Conservation (phyloP, 768 basidiomycete species). For the Termitomyces sp. region DNA sequence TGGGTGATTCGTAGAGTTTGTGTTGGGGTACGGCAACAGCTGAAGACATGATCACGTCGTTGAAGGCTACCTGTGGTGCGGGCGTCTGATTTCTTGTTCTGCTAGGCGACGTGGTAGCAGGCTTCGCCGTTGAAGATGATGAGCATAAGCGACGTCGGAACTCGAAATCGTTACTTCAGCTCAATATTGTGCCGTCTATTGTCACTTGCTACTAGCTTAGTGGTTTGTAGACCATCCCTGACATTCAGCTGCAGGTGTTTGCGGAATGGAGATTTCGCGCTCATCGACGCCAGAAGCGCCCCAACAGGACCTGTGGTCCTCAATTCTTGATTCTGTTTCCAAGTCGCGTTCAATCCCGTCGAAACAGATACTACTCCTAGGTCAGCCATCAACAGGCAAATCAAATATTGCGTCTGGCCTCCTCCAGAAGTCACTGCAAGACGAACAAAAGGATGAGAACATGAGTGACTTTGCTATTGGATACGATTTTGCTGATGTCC, state of each 20-base stretch:
- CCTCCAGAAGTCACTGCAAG: constrained; percentile 56
- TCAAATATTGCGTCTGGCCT: constrained; percentile 67
- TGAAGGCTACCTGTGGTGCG: constrained; percentile 3
- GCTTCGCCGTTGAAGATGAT: constrained; percentile 4
- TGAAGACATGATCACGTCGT: constrained; percentile 30
- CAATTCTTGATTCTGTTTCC: constrained; percentile 85
- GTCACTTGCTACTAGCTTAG: background rate
- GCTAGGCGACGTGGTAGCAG: background rate
- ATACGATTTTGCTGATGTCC: constrained; percentile 87
- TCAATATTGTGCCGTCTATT: background rate
- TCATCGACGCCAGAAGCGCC: constrained; percentile 68
- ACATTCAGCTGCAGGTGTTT: background rate
- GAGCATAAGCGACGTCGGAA: constrained; percentile 12
- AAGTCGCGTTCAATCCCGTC: constrained; percentile 75
- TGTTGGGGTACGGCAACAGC: constrained; percentile 52
- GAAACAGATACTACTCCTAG: constrained; percentile 84
- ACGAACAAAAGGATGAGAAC: constrained; percentile 53
- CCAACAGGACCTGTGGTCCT: constrained; percentile 85
- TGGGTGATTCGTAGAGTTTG: constrained; percentile 61
- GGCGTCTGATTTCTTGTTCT: background rate
- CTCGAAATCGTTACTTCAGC: constrained; percentile 9
- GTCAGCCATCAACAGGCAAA: constrained; percentile 75
- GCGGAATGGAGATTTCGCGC: constrained; percentile 40
- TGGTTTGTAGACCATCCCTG: background rate
- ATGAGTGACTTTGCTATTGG: constrained; percentile 79